Conservation (phyloP, 2,329 filamentous ascomycete genomes). For the Botrytis cinerea region DNA sequence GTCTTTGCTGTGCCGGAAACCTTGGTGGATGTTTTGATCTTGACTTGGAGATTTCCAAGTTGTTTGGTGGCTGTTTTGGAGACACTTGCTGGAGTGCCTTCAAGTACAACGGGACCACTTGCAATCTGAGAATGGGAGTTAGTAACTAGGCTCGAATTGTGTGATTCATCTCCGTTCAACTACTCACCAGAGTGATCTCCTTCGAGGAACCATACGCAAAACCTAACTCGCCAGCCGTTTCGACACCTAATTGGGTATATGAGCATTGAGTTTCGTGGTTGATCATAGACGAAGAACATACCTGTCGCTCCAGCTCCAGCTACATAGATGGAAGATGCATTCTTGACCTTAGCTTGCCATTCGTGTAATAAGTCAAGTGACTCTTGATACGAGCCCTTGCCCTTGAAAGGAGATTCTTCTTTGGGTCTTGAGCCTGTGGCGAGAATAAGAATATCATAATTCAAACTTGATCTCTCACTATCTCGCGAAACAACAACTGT, state of each 20-base stretch:
- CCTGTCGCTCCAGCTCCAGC: constrained; percentile 41
- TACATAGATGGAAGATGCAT: constrained; percentile 37
- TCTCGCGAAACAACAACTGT: constrained; percentile 46
- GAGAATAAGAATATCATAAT: constrained; percentile 55
- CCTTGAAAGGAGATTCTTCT: constrained; percentile 52
- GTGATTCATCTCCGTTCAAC: constrained; percentile 36
- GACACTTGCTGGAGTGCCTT: constrained; percentile 32
- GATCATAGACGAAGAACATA: background rate
- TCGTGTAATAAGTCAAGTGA: constrained; percentile 31
- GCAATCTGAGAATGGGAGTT: constrained; percentile 30
- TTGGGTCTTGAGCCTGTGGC: constrained; percentile 53
- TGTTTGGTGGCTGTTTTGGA: constrained; percentile 44
- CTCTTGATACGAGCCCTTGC: constrained; percentile 45
- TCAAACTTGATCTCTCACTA: constrained; percentile 38
- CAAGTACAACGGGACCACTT: constrained; percentile 40
- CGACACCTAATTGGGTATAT: constrained; percentile 30
- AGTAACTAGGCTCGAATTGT: background rate
- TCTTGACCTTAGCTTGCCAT: constrained; percentile 31
- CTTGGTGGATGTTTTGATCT: constrained; percentile 48
- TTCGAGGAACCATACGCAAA: constrained; percentile 39
- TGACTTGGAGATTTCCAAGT: constrained; percentile 54
- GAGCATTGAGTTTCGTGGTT: background rate
- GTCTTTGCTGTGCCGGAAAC: constrained; percentile 45
- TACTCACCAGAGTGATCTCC: constrained; percentile 36
- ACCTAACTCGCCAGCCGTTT: constrained; percentile 41